A percentile compares a stretch with the other conserved stretches of the same genome.
These are phyloP conservation scores for Metschnikowia amazonensis DNA, from an alignment of 805 yeast genomes.

Conservation along the genomic window DNA sequence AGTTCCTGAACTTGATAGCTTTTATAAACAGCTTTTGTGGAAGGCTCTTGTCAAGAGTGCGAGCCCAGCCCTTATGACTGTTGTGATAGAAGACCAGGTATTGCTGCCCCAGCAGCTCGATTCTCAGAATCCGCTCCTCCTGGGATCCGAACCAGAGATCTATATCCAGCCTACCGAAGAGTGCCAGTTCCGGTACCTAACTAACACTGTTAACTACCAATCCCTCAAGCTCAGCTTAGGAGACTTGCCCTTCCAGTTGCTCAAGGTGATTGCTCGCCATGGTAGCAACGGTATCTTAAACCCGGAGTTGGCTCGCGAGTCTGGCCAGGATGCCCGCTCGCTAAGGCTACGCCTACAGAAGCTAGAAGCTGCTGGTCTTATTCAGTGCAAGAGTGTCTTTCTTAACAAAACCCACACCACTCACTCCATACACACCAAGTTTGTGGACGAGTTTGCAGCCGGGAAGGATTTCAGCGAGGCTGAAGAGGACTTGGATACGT, in stretches of 20 bases:
- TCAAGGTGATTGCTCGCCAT: constrained; percentile 57
- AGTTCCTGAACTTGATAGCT: constrained; percentile 24
- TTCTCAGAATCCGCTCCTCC: background rate
- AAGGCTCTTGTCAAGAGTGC: constrained; percentile 31
- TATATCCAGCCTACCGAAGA: constrained; percentile 44
- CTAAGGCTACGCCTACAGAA: constrained; percentile 58
- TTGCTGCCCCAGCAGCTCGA: background rate
- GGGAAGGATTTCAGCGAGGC: constrained; percentile 9
- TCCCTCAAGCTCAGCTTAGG: constrained; percentile 53
- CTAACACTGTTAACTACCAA: constrained; percentile 46
- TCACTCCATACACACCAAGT: constrained; percentile 49
- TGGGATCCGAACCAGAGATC: constrained; percentile 17
- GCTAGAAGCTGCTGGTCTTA: constrained; percentile 47
- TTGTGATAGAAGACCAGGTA: constrained; percentile 9
- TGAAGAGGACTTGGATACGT: constrained; percentile 23
- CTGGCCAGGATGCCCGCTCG: constrained; percentile 71
- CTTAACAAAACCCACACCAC: constrained; percentile 50
- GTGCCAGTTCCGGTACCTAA: constrained; percentile 53
- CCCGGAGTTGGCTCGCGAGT: constrained; percentile 48
- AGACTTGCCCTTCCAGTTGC: constrained; percentile 47
- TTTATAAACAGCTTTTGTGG: constrained; percentile 40
- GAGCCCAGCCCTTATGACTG: constrained; percentile 11
- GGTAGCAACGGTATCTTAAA: constrained; percentile 58
- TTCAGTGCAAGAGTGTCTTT: constrained; percentile 36
- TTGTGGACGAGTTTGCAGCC: constrained; percentile 25